Conservation (phyloP, 768 basidiomycete species). For the Coprinellus aureogranulatus region DNA sequence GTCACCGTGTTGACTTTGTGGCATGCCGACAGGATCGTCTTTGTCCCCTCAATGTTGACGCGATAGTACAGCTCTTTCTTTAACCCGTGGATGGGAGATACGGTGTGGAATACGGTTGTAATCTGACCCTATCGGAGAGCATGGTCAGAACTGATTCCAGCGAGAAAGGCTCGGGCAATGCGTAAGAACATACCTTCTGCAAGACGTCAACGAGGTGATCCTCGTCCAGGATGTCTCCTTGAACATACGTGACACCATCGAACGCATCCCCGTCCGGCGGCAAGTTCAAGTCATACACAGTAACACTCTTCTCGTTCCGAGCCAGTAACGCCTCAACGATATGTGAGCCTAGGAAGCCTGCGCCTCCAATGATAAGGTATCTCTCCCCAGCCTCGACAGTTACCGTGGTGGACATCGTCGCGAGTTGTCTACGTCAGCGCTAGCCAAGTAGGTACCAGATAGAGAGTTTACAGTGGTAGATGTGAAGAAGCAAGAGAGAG, state of each 20-base stretch:
- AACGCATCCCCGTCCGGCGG: constrained; percentile 41
- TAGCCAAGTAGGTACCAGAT: too few relatives aligned
- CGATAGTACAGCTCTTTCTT: constrained; percentile 38
- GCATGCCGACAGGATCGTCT: constrained; percentile 43
- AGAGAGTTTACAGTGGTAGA: too few relatives aligned
- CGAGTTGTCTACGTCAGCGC: too few relatives aligned
- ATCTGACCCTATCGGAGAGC: constrained; percentile 27
- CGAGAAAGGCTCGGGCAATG: background rate
- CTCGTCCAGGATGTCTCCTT: constrained; percentile 48
- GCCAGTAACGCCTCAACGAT: constrained; percentile 48
- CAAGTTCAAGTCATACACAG: constrained; percentile 51
- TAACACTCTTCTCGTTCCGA: constrained; percentile 38
- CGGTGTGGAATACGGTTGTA: constrained; percentile 54
- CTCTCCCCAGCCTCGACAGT: background rate
- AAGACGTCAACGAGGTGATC: constrained; percentile 39
- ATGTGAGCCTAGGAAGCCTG: constrained; percentile 47
- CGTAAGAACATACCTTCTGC: constrained; percentile 32
- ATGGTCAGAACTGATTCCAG: background rate
- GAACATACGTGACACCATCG: constrained; percentile 36
- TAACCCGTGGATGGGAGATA: constrained; percentile 43
- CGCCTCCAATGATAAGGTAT: constrained; percentile 54
- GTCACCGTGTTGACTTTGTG: constrained; percentile 31
- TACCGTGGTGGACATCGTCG: too few relatives aligned
- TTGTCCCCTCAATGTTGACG: constrained; percentile 54
- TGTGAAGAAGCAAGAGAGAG: too few relatives aligned